Base-by-base conservation (phyloP, 106 monocot genomes). In the Ottelia alismoides region DNA sequence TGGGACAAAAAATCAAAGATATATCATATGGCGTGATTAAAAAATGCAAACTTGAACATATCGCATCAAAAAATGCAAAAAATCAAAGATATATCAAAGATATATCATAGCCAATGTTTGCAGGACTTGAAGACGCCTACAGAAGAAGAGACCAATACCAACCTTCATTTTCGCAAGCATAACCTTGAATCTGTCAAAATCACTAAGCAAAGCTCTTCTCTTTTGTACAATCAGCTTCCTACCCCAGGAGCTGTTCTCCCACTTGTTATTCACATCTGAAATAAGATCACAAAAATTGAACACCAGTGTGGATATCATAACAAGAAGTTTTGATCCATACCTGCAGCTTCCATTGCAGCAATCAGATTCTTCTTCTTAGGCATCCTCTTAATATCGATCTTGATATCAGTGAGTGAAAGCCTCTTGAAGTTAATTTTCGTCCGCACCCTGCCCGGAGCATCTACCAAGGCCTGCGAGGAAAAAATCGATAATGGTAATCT, bases 81-180 rank as follows among this genome's bases (percentile, higher is more conserved):
- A n/a, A n/a, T n/a, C n/a, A n/a, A n/a, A n/a, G n/a, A n/a, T n/a
- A n/a, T n/a, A n/a, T n/a, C n/a, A n/a, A n/a, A n/a, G n/a, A n/a
- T n/a, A n/a, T n/a, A n/a, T n/a, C n/a, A n/a, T n/a, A n/a, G n/a
- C n/a, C 2, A 47, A 11, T 5, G 28, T 27, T 19, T 26, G n/a
- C n/a, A n/a, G n/a, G n/a, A n/a, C n/a, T n/a, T n/a, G n/a, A n/a
- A n/a, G n/a, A n/a, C n/a, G n/a, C n/a, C n/a, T n/a, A n/a, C n/a
- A n/a, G n/a, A n/a, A n/a, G n/a, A n/a, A n/a, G n/a, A n/a, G n/a
- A n/a, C n/a, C n/a, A n/a, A n/a, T 7, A 19, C 50, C 20, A 27
- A 63, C 63, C 63, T 63, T 63, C 17, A 63, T 63, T 35, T 51
- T 63, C 3, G 63, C 63, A 22, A 63, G 24, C 63, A 63, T 63